Evolutionary conservation across 2,329 filamentous ascomycete genomes (phyloP), one percentile per base, ranked within the genome.

Genomic region (Trichoderma citrinoviride): DNA sequence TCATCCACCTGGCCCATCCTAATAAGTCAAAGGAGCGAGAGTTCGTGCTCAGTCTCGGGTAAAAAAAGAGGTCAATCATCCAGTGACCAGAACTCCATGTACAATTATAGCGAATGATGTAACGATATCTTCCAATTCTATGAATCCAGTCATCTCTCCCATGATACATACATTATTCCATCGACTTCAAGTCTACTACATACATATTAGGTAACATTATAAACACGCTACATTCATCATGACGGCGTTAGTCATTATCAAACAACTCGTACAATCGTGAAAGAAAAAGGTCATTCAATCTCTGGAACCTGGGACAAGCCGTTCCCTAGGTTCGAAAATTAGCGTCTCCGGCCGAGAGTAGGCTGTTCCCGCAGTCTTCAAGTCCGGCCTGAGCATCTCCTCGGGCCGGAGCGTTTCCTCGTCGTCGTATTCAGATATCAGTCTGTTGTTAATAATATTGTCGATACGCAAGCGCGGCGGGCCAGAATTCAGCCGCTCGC

Each of bases 401-500:
- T 58, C 29, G 12, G 52, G 33, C 14, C 21, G 33, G 33, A 52
- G 44, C 17, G 46, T 40, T 37, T 58, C 47, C 8, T 58, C 54
- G 23, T 52, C 46, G 4, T 52, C 25, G 44, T 29, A 44, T 44
- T 64, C 53, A 2, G 44, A 49, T 44, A 57, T 69, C 17, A 71
- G 63, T 41, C 76, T 71, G 49, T 70, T 70, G 61, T 78, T 78
- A 68, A 78, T 77, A 47, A 77, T 69, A 57, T 78, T 78, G 70
- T 78, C 76, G 61, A 78, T 78, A 5, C 76, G 74, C 15, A 78
- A 68, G 15, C 76, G 74, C 2, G 76, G 76, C 17, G 76, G 76
- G 0, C 76, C 76, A 1, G 76, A 77, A 47, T 76, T 76, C 19
- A 77, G 70, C 21, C 69, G 70, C 46, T 72, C 70, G 23, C 75